Evolutionary conservation across 2,329 filamentous ascomycete genomes (phyloP), one percentile per base, ranked within the genome.

Genomic region (Fonsecaea nubica): DNA sequence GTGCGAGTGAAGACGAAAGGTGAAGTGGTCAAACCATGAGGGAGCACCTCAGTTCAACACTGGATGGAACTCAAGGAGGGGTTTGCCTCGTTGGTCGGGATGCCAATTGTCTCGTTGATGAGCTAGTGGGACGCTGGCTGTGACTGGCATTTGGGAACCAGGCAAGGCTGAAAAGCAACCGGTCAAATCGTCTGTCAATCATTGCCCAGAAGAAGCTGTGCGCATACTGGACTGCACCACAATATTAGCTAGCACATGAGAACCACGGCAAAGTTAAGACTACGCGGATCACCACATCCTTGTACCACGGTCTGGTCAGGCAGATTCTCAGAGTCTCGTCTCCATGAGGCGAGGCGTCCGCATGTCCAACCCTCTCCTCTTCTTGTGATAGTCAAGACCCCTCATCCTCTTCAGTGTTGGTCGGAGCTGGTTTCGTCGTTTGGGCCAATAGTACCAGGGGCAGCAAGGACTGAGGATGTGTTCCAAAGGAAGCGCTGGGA

Each of bases 281-380:
- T 50, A 50, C 45, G 45, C 45, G 45, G 18, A 50, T 50, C 45
- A 50, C 45, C 45, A 50, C 45, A 50, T 25, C 18, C 45, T 50
- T 25, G 45, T 50, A 30, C 10, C 45, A 25, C 18, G 5, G 45
- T 21, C 45, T 50, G 25, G 45, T 36, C 40, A 35, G 42, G 38
- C 25, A 50, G 57, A 45, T 15, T 48, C 30, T 7, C 42, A 45
- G 40, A 36, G 25, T 25, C 40, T 35, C 42, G 12, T 42, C 40
- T 45, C 40, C 40, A 45, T 42, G 25, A 25, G 25, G 25, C 25
- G 40, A 42, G 40, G 40, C 40, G 18, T 8, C 40, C 40, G 40
- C 40, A 42, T 7, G 40, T 45, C 40, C 40, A 45, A 45, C 40
- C 12, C 12, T 25, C 21, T 21, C 18, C 13, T 33, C 18, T 36